Evolutionary conservation across 495 filamentous ascomycete species (phyloP), one percentile per base, ranked within the genome.

Genomic region (Recurvomyces mirabilis): DNA sequence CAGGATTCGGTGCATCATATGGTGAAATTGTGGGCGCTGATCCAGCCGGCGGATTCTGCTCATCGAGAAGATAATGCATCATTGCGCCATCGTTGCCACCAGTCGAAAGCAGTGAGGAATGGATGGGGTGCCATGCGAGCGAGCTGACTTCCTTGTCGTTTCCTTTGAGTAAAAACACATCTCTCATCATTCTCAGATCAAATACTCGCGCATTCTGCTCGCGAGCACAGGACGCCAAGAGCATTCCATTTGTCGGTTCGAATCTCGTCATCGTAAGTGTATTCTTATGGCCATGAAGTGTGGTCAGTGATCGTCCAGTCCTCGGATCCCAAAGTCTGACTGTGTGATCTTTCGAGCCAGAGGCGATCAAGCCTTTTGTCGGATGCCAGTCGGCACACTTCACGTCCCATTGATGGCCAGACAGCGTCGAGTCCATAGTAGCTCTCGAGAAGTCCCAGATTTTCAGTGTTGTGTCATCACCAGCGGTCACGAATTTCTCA

Each of bases 281-380:
- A 54, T 94, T 95, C 57, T 98, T 96, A 63, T 96, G 91, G n/a
- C 84, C 88, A 61, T 93, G 87, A 10, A 98, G 75, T 0, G 89
- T 96, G 1, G 87, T 95, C 52, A 98, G 66, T 54, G 86, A 94
- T 14, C 85, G 75, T 9, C 84, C 78, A 7, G 82, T 93, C 38
- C 91, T 73, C 17, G 91, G 91, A 60, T 98, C 91, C 91, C 91
- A 98, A 38, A 98, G 77, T 58, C 96, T 96, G 52, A 98, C 87
- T 31, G 88, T 69, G 64, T 95, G 89, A 55, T 98, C 91, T 62
- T 98, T 98, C 5, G 89, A 95, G 19, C 91, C 91, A 2, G 91
- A 96, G 26, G 94, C 91, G 31, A 98, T 71, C 9, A 98, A 63
- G 1, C 91, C 91, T 65, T 93, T 96, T 0, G 81, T 87, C 5